These are phyloP conservation scores for Trichocomaceae sp. DNA, from an alignment of 2,329 filamentous ascomycete genomes.

Conservation along the genomic window DNA sequence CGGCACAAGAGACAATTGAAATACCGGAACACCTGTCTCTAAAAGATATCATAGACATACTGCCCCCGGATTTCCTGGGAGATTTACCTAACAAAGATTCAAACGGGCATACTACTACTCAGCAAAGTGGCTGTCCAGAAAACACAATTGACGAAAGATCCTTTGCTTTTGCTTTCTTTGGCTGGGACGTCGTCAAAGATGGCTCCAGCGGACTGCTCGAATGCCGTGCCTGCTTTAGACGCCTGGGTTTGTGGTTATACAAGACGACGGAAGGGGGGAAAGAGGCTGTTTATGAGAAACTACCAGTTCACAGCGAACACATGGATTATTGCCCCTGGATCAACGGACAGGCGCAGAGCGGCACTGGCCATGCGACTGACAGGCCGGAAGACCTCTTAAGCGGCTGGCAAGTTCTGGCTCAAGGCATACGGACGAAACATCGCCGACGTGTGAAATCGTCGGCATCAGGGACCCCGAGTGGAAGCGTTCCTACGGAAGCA, in stretches of 20 bases:
- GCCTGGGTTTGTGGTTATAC: slow-evolving; percentile 92
- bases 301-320: slow-evolving; percentile 67
- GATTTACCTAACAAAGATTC: not conserved
- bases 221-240: slow-evolving; percentile 79
- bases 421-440: slow-evolving; percentile 37
- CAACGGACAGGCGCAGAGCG: slow-evolving; percentile 56
- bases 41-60: slow-evolving; percentile 23
- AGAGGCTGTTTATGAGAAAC: slow-evolving; percentile 37
- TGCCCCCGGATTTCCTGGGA: slow-evolving; percentile 25
- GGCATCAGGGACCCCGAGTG: not conserved
- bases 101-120: slow-evolving; percentile 1
- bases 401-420: slow-evolving; percentile 42
- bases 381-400: slow-evolving; percentile 30
- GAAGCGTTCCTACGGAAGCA: slow-evolving; percentile 24
- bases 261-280: slow-evolving; percentile 60
- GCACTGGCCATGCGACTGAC: slow-evolving; percentile 25
- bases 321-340: slow-evolving; percentile 81
- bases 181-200: slow-evolving; percentile 58
- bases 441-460: slow-evolving; percentile 26
- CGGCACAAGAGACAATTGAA: slow-evolving; percentile 24
- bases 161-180: slow-evolving; percentile 62
- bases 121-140: slow-evolving; percentile 1
- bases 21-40: slow-evolving; percentile 29
- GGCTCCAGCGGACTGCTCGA: slow-evolving; percentile 57
- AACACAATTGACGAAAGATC: slow-evolving; percentile 52